These are phyloP conservation scores for Huntiella bhutanensis DNA, from an alignment of 2,329 filamentous ascomycete genomes.

Conservation along the genomic window DNA sequence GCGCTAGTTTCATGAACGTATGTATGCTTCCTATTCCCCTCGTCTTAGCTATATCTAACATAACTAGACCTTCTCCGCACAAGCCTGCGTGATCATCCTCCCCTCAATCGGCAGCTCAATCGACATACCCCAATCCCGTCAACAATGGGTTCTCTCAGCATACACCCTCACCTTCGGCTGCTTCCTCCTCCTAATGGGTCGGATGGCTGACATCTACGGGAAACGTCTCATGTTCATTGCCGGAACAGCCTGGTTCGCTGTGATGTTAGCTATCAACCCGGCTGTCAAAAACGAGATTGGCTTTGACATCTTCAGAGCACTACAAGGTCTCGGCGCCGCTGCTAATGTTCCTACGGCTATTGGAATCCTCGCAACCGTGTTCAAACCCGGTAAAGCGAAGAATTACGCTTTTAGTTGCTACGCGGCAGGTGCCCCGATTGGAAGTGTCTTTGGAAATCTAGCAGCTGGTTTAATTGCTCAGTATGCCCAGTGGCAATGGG, in stretches of 20 bases:
- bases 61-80: conserved; percentile 34
- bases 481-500: conserved; percentile 46
- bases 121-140: conserved; percentile 34
- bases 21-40: conserved; percentile 13
- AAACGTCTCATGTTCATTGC: conserved; percentile 45
- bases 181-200: conserved; percentile 48
- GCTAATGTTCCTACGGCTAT: conserved; percentile 54
- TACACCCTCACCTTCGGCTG: conserved; percentile 49
- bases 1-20: conserved; percentile 37
- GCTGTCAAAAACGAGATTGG: conserved; percentile 48
- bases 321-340: conserved; percentile 49
- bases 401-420: conserved; percentile 52
- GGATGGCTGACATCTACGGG: conserved; percentile 47
- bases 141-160: conserved; percentile 49
- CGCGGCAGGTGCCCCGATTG: conserved; percentile 44
- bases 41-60: neutral
- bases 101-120: conserved; percentile 40
- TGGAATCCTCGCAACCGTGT: conserved; percentile 49
- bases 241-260: conserved; percentile 43
- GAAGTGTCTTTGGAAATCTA: conserved; percentile 45
- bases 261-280: conserved; percentile 38
- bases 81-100: conserved; percentile 42
- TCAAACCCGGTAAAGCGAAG: conserved; percentile 47
- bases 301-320: conserved; percentile 45
- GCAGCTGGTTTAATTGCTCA: conserved; percentile 43